Conservation (phyloP, 805 yeast species). For the Hanseniaspora vineae region DNA sequence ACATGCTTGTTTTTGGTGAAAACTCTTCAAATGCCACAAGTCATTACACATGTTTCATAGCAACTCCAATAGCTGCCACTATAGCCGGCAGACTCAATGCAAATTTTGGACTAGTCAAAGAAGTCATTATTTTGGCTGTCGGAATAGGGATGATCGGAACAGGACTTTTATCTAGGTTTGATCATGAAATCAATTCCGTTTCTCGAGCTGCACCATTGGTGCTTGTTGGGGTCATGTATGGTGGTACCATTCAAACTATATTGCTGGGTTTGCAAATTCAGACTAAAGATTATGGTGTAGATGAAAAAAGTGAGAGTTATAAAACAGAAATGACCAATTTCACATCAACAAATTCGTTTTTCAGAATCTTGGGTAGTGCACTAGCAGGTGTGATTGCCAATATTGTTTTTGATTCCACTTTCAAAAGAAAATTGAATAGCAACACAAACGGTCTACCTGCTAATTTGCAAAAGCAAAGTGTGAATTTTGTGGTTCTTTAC, state of each 20-base stretch:
- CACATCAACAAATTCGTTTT: slow-evolving; percentile 13
- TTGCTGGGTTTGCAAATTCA: slow-evolving; percentile 20
- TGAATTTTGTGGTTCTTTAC: slow-evolving; percentile 11
- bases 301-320: slow-evolving; percentile 6
- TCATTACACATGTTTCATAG: slow-evolving; percentile 9
- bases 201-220: slow-evolving; percentile 25
- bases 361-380: slow-evolving; percentile 13
- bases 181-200: slow-evolving; percentile 17
- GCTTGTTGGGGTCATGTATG: slow-evolving; percentile 26
- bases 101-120: slow-evolving; percentile 25
- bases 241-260: slow-evolving; percentile 21
- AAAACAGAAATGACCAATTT: slow-evolving; percentile 13
- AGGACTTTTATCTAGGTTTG: slow-evolving; percentile 22
- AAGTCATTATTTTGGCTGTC: slow-evolving; percentile 22
- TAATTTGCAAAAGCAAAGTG: slow-evolving; percentile 4
- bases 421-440: slow-evolving; percentile 7
- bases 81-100: slow-evolving; percentile 19
- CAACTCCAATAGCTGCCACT: slow-evolving; percentile 6
- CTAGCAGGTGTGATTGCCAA: slow-evolving; percentile 14
- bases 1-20: background rate
- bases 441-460: background rate
- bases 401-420: slow-evolving; percentile 12
- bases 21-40: slow-evolving; percentile 9
- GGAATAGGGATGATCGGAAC: slow-evolving; percentile 22
- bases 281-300: slow-evolving; percentile 2